These are phyloP conservation scores for Solanum dulcamara DNA, from an alignment of 257 asterid genomes.

Conservation along the genomic window DNA sequence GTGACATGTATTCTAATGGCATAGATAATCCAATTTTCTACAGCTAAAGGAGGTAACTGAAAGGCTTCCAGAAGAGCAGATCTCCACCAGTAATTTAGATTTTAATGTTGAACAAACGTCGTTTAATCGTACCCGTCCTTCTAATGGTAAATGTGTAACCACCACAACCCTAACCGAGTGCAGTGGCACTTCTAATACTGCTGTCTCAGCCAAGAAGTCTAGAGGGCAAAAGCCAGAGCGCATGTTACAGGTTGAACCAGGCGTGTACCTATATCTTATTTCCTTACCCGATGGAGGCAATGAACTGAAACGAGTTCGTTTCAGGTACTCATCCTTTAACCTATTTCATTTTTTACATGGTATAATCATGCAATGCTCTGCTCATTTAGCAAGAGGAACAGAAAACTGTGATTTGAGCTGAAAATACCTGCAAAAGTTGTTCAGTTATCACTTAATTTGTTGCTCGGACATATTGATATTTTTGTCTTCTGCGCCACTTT, in stretches of 20 bases:
- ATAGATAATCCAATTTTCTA: not conserved
- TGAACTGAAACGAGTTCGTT: slow-evolving; percentile 80
- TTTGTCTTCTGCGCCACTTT: not conserved
- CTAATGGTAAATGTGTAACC: slow-evolving; percentile 28
- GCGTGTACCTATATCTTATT: slow-evolving; percentile 61
- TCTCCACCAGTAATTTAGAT: slow-evolving; percentile 13
- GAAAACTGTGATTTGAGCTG: not conserved
- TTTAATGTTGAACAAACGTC: slow-evolving; percentile 9
- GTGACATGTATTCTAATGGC: not conserved
- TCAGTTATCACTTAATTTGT: not conserved
- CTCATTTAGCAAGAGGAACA: not conserved
- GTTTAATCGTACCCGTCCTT: slow-evolving; percentile 14
- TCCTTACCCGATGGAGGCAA: slow-evolving; percentile 50
- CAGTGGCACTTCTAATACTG: slow-evolving; percentile 21
- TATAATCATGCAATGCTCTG: not conserved
- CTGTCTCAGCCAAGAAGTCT: slow-evolving; percentile 25
- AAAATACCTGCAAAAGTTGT: not conserved
- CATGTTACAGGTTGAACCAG: slow-evolving; percentile 63
- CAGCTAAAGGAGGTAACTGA: slow-evolving; percentile 71
- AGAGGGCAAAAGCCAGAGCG: slow-evolving; percentile 41
- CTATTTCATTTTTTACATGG: not conserved
- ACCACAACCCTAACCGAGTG: slow-evolving; percentile 25
- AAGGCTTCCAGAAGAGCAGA: slow-evolving; percentile 28
- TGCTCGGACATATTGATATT: not conserved
- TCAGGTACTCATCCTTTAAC: slow-evolving; percentile 46